A percentile compares a stretch with the other conserved stretches of the same genome.
These are phyloP conservation scores for Trichosporon coremiiforme DNA, from an alignment of 1,284 basidiomycete genomes.

Conservation along the genomic window DNA sequence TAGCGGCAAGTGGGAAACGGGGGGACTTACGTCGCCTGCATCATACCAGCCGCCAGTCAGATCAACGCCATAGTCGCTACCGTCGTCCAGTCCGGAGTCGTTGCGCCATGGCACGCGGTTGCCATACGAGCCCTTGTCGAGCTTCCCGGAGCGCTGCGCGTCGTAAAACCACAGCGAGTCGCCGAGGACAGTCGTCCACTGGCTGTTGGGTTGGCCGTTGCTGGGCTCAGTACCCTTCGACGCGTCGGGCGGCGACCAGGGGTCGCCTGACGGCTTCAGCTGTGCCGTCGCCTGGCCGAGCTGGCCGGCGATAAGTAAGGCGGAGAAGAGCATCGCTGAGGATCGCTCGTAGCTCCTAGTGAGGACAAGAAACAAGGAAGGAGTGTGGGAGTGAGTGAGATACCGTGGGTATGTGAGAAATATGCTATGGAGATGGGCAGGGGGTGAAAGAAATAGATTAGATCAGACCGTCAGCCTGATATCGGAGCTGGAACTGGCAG, in stretches of 20 bases:
- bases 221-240: conserved; percentile 62
- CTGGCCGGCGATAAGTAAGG: conserved; percentile 9
- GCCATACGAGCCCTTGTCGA: conserved; percentile 61
- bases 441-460: conserved; percentile 5
- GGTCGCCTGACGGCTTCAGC: conserved; percentile 42
- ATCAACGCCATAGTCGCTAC: conserved; percentile 71
- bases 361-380: neutral
- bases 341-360: neutral
- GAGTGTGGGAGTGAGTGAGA: too few species aligned
- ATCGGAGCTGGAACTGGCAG: too few species aligned
- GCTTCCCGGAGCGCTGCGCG: conserved; percentile 77
- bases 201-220: conserved; percentile 63
- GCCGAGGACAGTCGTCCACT: conserved; percentile 79
- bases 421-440: too few species aligned
- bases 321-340: neutral
- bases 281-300: conserved; percentile 33
- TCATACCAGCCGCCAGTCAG: conserved; percentile 87
- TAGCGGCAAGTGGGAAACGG: neutral
- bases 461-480: neutral
- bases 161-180: conserved; percentile 87
- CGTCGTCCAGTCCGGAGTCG: conserved; percentile 73
- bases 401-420: neutral
- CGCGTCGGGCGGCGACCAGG: conserved; percentile 61
- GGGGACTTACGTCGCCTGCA: conserved; percentile 62
- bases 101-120: conserved; percentile 87